Conservation (phyloP, 805 yeast genomes). For the Cyberlindnera maritima region DNA sequence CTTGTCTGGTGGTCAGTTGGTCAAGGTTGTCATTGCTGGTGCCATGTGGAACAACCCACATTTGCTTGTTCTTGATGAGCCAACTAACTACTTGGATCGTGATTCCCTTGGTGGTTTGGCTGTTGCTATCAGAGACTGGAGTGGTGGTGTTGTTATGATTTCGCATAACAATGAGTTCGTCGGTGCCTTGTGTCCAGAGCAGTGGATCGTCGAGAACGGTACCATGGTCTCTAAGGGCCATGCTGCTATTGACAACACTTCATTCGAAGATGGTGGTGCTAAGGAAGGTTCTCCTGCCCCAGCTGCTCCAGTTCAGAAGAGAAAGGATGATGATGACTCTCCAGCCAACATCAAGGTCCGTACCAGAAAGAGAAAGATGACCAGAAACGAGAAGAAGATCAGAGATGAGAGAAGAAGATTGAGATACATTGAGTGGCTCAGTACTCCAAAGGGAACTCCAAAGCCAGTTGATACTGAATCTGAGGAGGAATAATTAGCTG, state of each 20-base stretch:
- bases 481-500: constrained; percentile 62
- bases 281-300: constrained; percentile 49
- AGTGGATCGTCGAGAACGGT: constrained; percentile 96
- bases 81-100: constrained; percentile 96
- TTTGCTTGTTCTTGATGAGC: constrained; percentile 93
- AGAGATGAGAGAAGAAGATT: constrained; percentile 93
- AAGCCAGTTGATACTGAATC: constrained; percentile 84
- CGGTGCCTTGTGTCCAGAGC: constrained; percentile 97
- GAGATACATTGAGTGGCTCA: constrained; percentile 92
- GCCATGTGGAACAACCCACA: constrained; percentile 99
- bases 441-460: constrained; percentile 97
- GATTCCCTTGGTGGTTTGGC: constrained; percentile 98
- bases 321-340: constrained; percentile 72
- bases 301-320: constrained; percentile 39
- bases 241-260: constrained; percentile 65
- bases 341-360: constrained; percentile 96
- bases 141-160: constrained; percentile 97
- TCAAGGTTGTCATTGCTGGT: constrained; percentile 97
- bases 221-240: constrained; percentile 80
- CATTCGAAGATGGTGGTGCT: constrained; percentile 79
- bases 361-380: constrained; percentile 92
- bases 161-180: constrained; percentile 97
- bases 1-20: constrained; percentile 96
- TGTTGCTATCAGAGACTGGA: constrained; percentile 96
- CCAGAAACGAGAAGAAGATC: constrained; percentile 91